phyloP scores from a whole-genome alignment of 208 protist species.

The Novymonas esmeraldas region DNA sequence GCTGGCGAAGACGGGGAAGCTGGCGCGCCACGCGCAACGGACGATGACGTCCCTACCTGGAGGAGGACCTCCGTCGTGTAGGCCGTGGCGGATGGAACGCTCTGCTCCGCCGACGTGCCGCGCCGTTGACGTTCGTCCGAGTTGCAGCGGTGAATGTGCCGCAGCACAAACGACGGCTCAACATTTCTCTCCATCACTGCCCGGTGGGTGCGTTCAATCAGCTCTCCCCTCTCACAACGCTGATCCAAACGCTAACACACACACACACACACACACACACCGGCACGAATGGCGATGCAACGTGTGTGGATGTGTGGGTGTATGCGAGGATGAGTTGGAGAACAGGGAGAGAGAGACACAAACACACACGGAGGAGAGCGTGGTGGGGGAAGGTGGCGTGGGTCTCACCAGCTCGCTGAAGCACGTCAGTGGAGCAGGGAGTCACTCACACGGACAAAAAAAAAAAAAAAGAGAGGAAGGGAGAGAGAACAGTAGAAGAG shows the following conservation, averaged over 20 bases:
- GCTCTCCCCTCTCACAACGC: not conserved
- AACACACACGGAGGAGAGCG: too few relatives aligned
- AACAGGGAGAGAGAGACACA: too few relatives aligned
- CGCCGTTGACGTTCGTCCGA: not conserved
- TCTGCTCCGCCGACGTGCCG: not conserved
- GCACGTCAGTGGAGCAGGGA: too few relatives aligned
- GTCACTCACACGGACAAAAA: too few relatives aligned
- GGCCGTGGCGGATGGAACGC: not conserved
- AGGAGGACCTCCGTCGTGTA: conserved; percentile 21
- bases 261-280: not conserved
- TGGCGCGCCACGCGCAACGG: not conserved
- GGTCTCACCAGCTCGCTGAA: too few relatives aligned
- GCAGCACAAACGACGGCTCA: conserved; percentile 20
- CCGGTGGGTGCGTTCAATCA: too few relatives aligned
- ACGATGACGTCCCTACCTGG: conserved; percentile 11
- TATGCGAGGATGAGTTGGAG: not conserved
- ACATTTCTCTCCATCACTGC: not conserved
- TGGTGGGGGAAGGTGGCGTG: too few relatives aligned
- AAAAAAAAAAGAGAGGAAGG: too few relatives aligned
- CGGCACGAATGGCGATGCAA: not conserved
- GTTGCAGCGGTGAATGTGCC: conserved; percentile 16
- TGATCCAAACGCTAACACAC: not conserved
- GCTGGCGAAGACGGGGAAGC: not conserved
- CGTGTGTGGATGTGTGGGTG: not conserved
- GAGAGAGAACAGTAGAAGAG: too few relatives aligned